A percentile compares a stretch with the other conserved stretches of the same genome.
These are phyloP conservation scores for Chernovozyma aurita DNA, from an alignment of 1,139 yeast species.

Conservation along the genomic window DNA sequence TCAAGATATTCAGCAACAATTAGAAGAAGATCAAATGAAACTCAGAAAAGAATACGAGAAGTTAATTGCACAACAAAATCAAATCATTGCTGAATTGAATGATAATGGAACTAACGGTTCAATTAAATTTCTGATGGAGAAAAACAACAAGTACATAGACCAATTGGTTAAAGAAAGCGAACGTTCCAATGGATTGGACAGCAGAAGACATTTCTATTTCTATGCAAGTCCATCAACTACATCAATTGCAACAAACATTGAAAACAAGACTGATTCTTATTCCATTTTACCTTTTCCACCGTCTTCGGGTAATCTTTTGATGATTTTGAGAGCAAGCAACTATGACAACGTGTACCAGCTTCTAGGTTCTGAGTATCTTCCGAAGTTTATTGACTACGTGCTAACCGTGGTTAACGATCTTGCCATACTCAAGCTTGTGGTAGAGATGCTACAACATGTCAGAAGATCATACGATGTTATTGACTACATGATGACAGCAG, in stretches of 20 bases:
- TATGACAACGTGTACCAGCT: neutral
- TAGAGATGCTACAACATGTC: neutral
- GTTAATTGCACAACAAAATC: conserved; percentile 8
- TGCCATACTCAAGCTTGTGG: neutral
- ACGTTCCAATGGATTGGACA: neutral
- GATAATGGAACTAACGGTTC: conserved; percentile 6
- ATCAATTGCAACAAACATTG: no score
- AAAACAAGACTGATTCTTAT: no score
- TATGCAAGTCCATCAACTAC: no score
- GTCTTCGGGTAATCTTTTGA: no score
- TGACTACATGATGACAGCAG: neutral
- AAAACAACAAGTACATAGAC: conserved; percentile 3
- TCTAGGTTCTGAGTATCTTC: neutral
- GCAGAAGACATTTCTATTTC: conserved; percentile 5
- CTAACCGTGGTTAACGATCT: neutral
- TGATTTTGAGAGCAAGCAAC: no score
- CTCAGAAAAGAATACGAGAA: conserved; percentile 10
- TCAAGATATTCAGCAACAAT: conserved; percentile 14
- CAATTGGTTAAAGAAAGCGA: conserved; percentile 1
- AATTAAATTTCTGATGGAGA: conserved; percentile 3
- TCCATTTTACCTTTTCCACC: no score
- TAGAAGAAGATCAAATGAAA: conserved; percentile 14
- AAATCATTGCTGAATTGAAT: conserved; percentile 3
- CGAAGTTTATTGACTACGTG: neutral
- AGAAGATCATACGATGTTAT: neutral